Conservation (phyloP, 1,139 yeast genomes). For the Hanseniaspora gamundiae region DNA sequence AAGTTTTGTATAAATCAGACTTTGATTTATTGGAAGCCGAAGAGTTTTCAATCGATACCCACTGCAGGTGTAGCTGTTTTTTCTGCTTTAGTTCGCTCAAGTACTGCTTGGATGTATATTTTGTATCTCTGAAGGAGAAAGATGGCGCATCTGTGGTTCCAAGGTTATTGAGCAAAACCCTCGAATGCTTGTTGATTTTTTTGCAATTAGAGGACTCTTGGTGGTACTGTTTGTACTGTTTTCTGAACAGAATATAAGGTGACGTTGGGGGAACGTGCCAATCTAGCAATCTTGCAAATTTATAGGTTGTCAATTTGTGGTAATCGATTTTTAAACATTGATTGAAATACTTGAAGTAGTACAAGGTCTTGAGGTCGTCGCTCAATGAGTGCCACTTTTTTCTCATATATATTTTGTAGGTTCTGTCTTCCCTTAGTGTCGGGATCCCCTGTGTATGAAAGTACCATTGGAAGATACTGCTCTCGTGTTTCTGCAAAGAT, state of each 20-base stretch:
- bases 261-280: slow-evolving; percentile 15
- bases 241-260: slow-evolving; percentile 17
- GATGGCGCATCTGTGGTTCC: no score
- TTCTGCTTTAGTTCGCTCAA: neutral
- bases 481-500: slow-evolving; percentile 1
- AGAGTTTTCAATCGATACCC: neutral
- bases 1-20: neutral
- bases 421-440: slow-evolving; percentile 11
- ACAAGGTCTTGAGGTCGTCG: neutral
- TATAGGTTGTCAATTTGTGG: neutral
- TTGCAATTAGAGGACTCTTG: slow-evolving; percentile 7
- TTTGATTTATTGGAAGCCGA: neutral
- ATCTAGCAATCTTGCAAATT: slow-evolving; percentile 7
- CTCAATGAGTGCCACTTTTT: neutral
- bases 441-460: slow-evolving; percentile 7
- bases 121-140: neutral
- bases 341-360: neutral
- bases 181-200: slow-evolving; percentile 3
- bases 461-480: slow-evolving; percentile 3
- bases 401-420: slow-evolving; percentile 7
- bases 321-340: slow-evolving; percentile 1
- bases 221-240: slow-evolving; percentile 12
- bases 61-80: neutral
- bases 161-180: no score
- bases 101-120: neutral